These are phyloP conservation scores for Microsporum ferrugineum DNA, from an alignment of 2,329 filamentous ascomycete species.

Conservation along the genomic window DNA sequence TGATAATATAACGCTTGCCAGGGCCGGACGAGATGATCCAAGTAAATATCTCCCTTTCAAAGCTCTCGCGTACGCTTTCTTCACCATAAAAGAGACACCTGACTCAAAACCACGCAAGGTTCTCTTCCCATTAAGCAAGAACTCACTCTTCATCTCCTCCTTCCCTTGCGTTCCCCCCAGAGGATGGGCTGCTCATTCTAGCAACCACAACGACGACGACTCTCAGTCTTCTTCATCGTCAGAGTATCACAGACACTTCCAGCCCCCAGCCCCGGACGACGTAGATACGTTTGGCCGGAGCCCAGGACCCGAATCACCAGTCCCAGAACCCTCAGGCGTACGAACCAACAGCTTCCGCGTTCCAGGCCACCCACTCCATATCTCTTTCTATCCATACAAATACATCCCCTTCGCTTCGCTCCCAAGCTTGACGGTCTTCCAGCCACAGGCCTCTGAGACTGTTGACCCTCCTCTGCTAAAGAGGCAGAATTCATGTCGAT, in stretches of 20 bases:
- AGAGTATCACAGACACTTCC: constrained; percentile 7
- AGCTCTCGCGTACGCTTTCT: constrained; percentile 18
- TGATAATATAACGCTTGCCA: constrained; percentile 14
- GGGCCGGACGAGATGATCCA: constrained; percentile 11
- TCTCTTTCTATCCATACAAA: constrained; percentile 23
- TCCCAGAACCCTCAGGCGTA: neutral
- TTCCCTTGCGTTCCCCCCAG: constrained; percentile 42
- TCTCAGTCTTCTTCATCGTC: neutral
- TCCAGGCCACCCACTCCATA: constrained; percentile 30
- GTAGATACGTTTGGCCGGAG: neutral
- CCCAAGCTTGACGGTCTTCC: constrained; percentile 13
- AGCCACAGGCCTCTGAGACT: neutral
- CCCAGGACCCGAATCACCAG: constrained; percentile 6
- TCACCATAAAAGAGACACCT: constrained; percentile 17
- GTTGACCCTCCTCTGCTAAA: neutral
- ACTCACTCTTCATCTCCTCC: constrained; percentile 45
- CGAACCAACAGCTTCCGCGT: constrained; percentile 18
- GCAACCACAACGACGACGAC: neutral
- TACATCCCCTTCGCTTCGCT: constrained; percentile 22
- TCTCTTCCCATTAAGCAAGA: constrained; percentile 36
- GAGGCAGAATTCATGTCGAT: neutral
- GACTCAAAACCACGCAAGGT: constrained; percentile 15
- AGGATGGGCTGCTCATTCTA: constrained; percentile 18
- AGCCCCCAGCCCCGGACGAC: constrained; percentile 3
- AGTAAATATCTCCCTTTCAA: constrained; percentile 16